Evolutionary conservation across 257 asterid species (phyloP), one percentile per base, ranked within the genome.

Genomic region (Schizonepeta tenuifolia): DNA sequence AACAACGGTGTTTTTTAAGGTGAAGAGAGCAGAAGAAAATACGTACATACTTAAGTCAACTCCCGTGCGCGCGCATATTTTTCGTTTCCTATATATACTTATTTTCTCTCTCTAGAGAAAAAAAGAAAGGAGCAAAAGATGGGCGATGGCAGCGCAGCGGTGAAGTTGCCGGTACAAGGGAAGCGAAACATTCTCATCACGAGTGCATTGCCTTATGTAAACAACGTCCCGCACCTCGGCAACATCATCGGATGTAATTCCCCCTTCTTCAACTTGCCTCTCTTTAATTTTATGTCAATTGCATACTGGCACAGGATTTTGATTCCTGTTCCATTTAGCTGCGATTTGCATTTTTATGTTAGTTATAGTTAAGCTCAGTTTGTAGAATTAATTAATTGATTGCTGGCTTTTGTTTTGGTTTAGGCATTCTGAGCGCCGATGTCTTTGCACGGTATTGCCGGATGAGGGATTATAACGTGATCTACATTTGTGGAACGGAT

Each of bases 211-310:
- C 98, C 97, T 3, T 92, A 92, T 41, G 97, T 92, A 54, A 92
- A 90, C 73, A 92, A 92, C 81, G 93, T 92, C 9, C 98, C 98
- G 21, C 97, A 92, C 67, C 97, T 90, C 66, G 98, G 98, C 72
- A 92, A 92, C 83, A 86, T 92, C 71, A 92, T 92, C 63, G 98
- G 98, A 65, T 81, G 98, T 87, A 79, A 75, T 64, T 72, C 8
- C 68, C 14, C 3, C 60, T 54, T 61, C 40, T 6, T 28, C 26
- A 24, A 24, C 26, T 46, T 26, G 9, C 31, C 3, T 44, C 12
- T 67, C 51, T 35, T 13, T 24, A 24, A 24, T 24, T 54, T 4
- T 17, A 5, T 9, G 26, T 31, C 2, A 10, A 49, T 47, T 61
- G n/a, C n/a, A n/a, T n/a, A n/a, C n/a, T n/a, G 26, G 26, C 26